Conservation (phyloP, 306 rosid genomes). For the Lablab purpureus region DNA sequence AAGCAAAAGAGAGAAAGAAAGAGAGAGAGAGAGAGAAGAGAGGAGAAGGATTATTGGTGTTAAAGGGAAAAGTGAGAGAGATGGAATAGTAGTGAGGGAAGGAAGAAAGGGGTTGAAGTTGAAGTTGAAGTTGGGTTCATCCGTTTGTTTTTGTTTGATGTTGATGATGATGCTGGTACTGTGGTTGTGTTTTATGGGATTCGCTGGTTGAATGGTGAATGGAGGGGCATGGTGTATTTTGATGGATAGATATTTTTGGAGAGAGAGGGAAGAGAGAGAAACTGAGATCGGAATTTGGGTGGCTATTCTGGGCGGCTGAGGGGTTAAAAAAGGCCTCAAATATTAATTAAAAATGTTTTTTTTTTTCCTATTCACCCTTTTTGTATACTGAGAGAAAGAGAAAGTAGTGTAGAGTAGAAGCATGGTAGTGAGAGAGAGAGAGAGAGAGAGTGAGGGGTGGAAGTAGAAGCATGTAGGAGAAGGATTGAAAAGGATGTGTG, state of each 20-base stretch:
- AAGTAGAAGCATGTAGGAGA: constrained; percentile 11
- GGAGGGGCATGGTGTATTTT: constrained; percentile 50
- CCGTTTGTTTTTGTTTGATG: constrained; percentile 4
- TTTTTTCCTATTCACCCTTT: neutral
- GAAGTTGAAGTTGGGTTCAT: constrained; percentile 42
- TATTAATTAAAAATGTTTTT: constrained; percentile 10
- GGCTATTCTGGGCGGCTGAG: constrained; percentile 92
- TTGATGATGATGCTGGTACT: constrained; percentile 42
- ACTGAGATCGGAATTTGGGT: constrained; percentile 70
- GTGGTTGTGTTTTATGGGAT: constrained; percentile 64
- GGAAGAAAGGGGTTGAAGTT: constrained; percentile 11
- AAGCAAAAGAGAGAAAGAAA: neutral
- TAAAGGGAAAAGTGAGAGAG: constrained; percentile 25
- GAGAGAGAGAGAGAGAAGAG: neutral
- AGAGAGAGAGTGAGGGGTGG: neutral
- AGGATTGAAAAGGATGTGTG: constrained; percentile 35
- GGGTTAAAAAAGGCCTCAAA: constrained; percentile 54
- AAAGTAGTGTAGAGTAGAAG: neutral
- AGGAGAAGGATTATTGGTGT: neutral
- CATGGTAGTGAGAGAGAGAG: constrained; percentile 8
- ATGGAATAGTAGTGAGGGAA: constrained; percentile 49
- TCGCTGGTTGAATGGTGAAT: constrained; percentile 58
- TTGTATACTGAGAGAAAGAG: constrained; percentile 11
- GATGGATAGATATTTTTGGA: constrained; percentile 61
- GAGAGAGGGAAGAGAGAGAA: constrained; percentile 51